phyloP scores from a whole-genome alignment of 2,329 filamentous ascomycete genomes.

The Aspergillus hiratsukae region DNA sequence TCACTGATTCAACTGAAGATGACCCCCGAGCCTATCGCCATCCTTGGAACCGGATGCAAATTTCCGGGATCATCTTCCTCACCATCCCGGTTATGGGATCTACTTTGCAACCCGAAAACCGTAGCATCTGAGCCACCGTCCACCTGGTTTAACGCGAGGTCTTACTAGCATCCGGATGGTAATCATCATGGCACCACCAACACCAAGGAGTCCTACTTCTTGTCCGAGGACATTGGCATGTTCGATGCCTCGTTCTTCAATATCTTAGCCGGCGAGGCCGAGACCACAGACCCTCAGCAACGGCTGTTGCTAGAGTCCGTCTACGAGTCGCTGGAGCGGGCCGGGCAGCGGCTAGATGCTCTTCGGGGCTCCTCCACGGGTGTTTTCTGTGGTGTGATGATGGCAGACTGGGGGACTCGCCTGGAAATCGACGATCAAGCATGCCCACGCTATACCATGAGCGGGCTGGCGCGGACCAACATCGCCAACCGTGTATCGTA shows the following conservation, averaged over 20 bases:
- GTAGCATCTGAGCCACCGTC: too few species aligned
- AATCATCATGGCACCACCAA: constrained; percentile 2
- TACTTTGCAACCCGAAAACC: background rate
- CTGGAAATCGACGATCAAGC: background rate
- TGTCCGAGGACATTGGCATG: background rate
- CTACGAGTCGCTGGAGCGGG: constrained; percentile 6
- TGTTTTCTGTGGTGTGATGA: background rate
- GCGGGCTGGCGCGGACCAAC: background rate
- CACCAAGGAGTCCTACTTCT: background rate
- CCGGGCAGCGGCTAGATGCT: background rate
- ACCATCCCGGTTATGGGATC: constrained; percentile 7
- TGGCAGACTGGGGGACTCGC: background rate
- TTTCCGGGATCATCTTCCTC: constrained; percentile 7
- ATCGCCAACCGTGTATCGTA: background rate
- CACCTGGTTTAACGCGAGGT: background rate
- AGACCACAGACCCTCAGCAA: constrained; percentile 7
- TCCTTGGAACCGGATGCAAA: constrained; percentile 9
- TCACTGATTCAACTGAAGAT: too few species aligned
- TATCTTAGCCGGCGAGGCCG: constrained; percentile 4
- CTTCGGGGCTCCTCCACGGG: background rate
- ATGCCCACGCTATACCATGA: background rate
- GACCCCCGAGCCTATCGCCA: constrained; percentile 7
- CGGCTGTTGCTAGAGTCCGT: constrained; percentile 3
- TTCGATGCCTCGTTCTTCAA: constrained; percentile 11
- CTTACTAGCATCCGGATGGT: constrained; percentile 3